phyloP scores from a whole-genome alignment of 176 grass and related monocot genomes.

The Bolboschoenus planiculmis region DNA sequence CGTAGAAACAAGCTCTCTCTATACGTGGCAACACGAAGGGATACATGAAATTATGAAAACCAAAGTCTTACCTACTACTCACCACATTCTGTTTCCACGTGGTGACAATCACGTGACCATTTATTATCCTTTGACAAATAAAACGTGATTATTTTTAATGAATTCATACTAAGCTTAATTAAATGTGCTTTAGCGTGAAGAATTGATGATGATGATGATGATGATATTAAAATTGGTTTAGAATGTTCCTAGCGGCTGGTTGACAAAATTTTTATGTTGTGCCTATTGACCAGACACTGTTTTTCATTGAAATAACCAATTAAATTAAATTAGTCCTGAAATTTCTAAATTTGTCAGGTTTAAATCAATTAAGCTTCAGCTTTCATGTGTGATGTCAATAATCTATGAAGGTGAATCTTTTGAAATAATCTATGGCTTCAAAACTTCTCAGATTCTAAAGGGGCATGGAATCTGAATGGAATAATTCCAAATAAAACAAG shows the following conservation, averaged over 20 bases:
- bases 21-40: neutral
- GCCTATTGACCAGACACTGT: neutral
- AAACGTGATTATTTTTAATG: neutral
- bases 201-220: neutral
- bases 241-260: neutral
- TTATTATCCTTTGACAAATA: neutral
- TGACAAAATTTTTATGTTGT: neutral
- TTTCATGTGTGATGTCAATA: neutral
- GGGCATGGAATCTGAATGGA: neutral
- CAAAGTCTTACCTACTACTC: neutral
- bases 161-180: neutral
- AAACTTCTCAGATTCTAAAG: neutral
- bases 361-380: neutral
- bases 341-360: neutral
- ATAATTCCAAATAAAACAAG: neutral
- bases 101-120: neutral
- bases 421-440: neutral
- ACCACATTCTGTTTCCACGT: neutral
- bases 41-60: neutral
- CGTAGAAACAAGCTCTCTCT: neutral
- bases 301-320: neutral
- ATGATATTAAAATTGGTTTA: neutral
- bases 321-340: neutral
- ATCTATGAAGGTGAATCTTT: neutral
- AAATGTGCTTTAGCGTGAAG: neutral